Base-by-base conservation (phyloP, 1,284 basidiomycete genomes). In the Cryptococcus floricola region DNA sequence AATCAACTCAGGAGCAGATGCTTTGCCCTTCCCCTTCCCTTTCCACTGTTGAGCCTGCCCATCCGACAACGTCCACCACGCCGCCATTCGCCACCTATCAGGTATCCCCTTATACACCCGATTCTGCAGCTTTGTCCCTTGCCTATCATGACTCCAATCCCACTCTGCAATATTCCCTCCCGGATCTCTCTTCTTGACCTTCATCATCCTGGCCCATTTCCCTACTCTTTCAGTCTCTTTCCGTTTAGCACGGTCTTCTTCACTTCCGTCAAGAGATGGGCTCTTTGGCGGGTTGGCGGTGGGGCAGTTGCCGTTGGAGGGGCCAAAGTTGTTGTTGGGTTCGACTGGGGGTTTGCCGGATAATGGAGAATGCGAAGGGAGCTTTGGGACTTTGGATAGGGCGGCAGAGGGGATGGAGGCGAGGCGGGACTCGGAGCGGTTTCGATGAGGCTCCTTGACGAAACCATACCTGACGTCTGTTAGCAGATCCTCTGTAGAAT, bases 31-130 rank as follows among this genome's bases (percentile, higher is more conserved):
- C 4, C 69, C 67, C 48, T 65, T 67, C n/a, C 54, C 56, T 25
- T 48, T 52, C 12, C 50, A 42, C 8, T 38, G 28, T 10, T 37
- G 43, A 4, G 62, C 77, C 39, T 74, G 77, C 48, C 78, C 68
- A 78, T 78, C 73, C 2, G 78, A 71, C 60, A 97, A 76, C 5
- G 89, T 82, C 66, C 87, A 88, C 95, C 95, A 99, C 1, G 87
- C 91, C 1, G 90, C 94, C 56, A 85, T 81, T 48, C 96, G 82
- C 95, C 96, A 98, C 45, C 92, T 83, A 75, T 98, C 95, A 0
- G 95, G 96, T 25, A 98, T 86, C 50, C 95, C 96, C 75, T 99
- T 99, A 81, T 90, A 98, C 48, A 88, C 83, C 39, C 95, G 82
- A 61, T 84, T 79, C 43, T 85, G 81, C 19, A 81, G 60, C 61